phyloP scores from a whole-genome alignment of 257 asterid species.

The Cordia subcordata region DNA sequence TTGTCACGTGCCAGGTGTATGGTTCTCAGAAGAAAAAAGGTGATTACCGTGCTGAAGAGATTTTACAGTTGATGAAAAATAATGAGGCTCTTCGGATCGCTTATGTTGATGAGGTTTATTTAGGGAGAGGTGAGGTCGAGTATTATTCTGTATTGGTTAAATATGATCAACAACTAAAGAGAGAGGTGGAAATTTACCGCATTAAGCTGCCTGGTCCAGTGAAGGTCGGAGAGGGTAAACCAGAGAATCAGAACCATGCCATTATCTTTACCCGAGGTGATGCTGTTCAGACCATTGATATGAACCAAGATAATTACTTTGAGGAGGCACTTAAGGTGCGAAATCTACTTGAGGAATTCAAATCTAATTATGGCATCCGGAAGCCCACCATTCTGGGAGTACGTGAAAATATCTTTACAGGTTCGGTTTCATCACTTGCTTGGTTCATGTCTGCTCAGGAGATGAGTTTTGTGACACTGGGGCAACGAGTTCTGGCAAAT shows the following conservation, averaged over 20 bases:
- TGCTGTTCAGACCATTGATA: slow-evolving; percentile 90
- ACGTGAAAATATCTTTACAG: slow-evolving; percentile 92
- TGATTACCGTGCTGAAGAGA: slow-evolving; percentile 87
- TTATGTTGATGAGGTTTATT: slow-evolving; percentile 73
- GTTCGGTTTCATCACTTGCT: slow-evolving; percentile 94
- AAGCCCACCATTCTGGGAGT: slow-evolving; percentile 92
- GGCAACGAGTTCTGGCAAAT: slow-evolving; percentile 88
- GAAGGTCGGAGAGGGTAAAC: slow-evolving; percentile 98
- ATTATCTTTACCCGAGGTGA: slow-evolving; percentile 93
- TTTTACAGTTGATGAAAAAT: slow-evolving; percentile 65
- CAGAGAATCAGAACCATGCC: slow-evolving; percentile 97
- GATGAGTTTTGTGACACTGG: slow-evolving; percentile 89
- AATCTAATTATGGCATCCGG: slow-evolving; percentile 60
- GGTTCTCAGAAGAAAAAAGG: slow-evolving; percentile 77
- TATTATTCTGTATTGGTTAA: slow-evolving; percentile 89
- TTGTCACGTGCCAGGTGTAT: slow-evolving; percentile 91
- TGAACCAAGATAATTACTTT: slow-evolving; percentile 92
- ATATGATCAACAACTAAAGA: slow-evolving; percentile 64
- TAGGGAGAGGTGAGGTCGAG: slow-evolving; percentile 73
- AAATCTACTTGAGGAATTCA: slow-evolving; percentile 90
- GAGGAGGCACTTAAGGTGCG: slow-evolving; percentile 98
- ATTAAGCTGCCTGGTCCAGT: slow-evolving; percentile 82
- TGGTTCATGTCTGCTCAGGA: slow-evolving; percentile 99
- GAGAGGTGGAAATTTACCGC: slow-evolving; percentile 86
- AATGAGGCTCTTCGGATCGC: slow-evolving; percentile 96